Base-by-base conservation (phyloP, 257 asterid genomes). In the Linderniella brevidens region DNA sequence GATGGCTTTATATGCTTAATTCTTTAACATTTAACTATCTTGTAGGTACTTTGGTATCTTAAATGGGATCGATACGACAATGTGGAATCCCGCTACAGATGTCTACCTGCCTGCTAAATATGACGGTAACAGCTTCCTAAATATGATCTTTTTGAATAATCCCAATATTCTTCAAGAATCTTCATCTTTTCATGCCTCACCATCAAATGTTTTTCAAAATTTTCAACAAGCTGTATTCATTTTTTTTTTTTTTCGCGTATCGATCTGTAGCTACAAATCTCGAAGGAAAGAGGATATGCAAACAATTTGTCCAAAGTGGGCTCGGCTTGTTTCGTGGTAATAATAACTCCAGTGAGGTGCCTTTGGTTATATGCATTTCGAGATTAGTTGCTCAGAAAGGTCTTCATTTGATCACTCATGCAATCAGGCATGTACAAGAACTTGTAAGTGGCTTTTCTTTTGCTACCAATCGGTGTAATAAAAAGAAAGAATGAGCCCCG, bases 331-430 rank as follows among this genome's bases (percentile, higher is more conserved):
- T 67, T 68, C 36, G 67, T 41, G 76, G 52, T 53, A 48, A 37
- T 32, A 40, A 4, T 9, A 49, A 56, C 53, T 50, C 67, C 20
- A 66, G 64, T 57, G 61, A 53, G 64, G 71, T 63, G 40, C 93
- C 96, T 32, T 71, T 85, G 60, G 79, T 81, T 52, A 57, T 85
- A 39, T 86, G 96, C 75, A 78, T 81, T 59, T 73, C 83, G 57
- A 69, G 93, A 67, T 62, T 86, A 64, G 96, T 81, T 59, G 88
- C 92, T 66, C 93, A 86, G 69, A 86, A 86, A 68, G 96, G 96
- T 48, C 96, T 81, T 49, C 92, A 86, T 67, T 69, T 86, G 73
- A 86, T 78, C 53, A 72, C 63, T 37, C 73, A 70, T 49, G 92
- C 96, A 46, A 78, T 85, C 66, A 64, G 60, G 50, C 65, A 63